Conservation (phyloP, 1,284 basidiomycete species). For the Prillingera fragicola region DNA sequence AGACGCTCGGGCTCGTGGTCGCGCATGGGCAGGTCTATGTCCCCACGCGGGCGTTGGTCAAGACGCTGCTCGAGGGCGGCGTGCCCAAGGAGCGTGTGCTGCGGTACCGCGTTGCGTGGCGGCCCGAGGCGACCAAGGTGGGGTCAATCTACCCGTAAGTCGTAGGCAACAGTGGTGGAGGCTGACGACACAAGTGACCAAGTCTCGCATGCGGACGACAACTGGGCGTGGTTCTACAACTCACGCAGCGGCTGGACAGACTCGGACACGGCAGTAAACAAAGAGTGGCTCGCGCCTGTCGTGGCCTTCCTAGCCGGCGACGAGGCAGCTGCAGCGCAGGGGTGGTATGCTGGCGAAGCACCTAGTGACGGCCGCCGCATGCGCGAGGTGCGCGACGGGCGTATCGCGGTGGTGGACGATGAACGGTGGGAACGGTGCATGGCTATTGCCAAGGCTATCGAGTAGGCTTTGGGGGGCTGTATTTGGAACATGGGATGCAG, state of each 20-base stretch:
- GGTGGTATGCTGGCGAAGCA: slow-evolving; percentile 15
- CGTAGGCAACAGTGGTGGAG: neutral
- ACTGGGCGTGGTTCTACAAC: slow-evolving; percentile 23
- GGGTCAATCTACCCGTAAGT: slow-evolving; percentile 2
- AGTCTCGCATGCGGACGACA: slow-evolving; percentile 21
- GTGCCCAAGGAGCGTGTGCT: slow-evolving; percentile 13
- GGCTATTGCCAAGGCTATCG: slow-evolving; percentile 11
- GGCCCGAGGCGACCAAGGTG: neutral
- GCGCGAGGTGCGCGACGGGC: slow-evolving; percentile 13
- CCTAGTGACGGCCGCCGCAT: slow-evolving; percentile 4
- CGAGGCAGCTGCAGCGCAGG: slow-evolving; percentile 10
- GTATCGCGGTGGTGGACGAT: slow-evolving; percentile 20
- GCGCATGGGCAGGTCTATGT: slow-evolving; percentile 26
- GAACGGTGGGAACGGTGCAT: slow-evolving; percentile 22
- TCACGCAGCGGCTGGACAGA: slow-evolving; percentile 16
- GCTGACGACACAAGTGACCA: neutral
- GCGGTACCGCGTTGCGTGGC: slow-evolving; percentile 21
- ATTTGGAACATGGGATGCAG: too few relatives aligned
- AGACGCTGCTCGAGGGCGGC: slow-evolving; percentile 15
- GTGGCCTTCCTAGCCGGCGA: slow-evolving; percentile 15
- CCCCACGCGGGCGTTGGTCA: slow-evolving; percentile 14
- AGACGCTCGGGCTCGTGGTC: slow-evolving; percentile 16
- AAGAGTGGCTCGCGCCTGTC: slow-evolving; percentile 18
- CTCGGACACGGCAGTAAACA: slow-evolving; percentile 7
- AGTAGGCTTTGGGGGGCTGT: too few relatives aligned